phyloP scores from a whole-genome alignment of 768 basidiomycete species.

The Phaeolepiota aurea region DNA sequence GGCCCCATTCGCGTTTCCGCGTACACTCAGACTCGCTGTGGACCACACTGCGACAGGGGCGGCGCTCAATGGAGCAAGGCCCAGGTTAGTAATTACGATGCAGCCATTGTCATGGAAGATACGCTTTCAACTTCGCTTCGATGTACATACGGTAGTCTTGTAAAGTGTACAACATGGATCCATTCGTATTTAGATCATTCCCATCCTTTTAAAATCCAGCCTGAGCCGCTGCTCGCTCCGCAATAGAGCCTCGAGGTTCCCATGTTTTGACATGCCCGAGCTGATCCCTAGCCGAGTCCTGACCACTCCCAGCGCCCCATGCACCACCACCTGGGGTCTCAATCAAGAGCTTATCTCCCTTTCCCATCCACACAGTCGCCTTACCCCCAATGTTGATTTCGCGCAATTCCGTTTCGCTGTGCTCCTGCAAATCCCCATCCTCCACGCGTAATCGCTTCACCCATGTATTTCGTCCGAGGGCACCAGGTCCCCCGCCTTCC shows the following conservation, averaged over 20 bases:
- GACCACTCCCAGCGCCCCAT: constrained; percentile 49
- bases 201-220: constrained; percentile 41
- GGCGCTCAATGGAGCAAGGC: too few relatives aligned
- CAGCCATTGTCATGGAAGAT: too few relatives aligned
- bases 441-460: constrained; percentile 57
- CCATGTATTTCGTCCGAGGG: constrained; percentile 82
- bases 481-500: constrained; percentile 69
- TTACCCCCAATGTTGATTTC: constrained; percentile 87
- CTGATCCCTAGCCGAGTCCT: constrained; percentile 15
- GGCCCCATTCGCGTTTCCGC: too few relatives aligned
- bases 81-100: too few relatives aligned
- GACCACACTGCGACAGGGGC: too few relatives aligned
- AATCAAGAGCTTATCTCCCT: constrained; percentile 72
- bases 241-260: constrained; percentile 68
- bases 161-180: background rate
- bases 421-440: constrained; percentile 57
- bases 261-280: constrained; percentile 34
- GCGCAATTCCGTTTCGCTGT: constrained; percentile 26
- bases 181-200: constrained; percentile 1
- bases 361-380: constrained; percentile 81
- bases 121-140: too few relatives aligned
- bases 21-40: too few relatives aligned
- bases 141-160: background rate
- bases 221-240: constrained; percentile 54
- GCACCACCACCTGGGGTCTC: constrained; percentile 91